A percentile compares a stretch with the other conserved stretches of the same genome.
These are phyloP conservation scores for Copromyces sp. DNA, from an alignment of 495 filamentous ascomycete genomes.

Conservation along the genomic window DNA sequence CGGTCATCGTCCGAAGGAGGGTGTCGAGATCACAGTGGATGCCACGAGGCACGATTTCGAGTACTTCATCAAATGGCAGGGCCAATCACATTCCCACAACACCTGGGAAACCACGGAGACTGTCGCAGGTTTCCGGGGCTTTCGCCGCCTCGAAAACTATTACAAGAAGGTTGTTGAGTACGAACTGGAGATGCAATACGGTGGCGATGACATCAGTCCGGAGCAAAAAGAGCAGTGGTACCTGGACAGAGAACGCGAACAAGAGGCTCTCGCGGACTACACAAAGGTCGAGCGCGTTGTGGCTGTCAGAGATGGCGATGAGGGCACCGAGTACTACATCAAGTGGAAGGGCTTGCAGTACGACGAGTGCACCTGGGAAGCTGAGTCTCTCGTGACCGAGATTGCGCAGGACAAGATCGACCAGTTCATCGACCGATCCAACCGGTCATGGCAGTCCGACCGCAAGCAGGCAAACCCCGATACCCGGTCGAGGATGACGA, in stretches of 20 bases:
- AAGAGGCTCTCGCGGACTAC: constrained; percentile 75
- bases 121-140: constrained; percentile 53
- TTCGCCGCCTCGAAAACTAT: constrained; percentile 87
- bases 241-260: constrained; percentile 76
- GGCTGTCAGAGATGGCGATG: constrained; percentile 61
- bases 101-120: constrained; percentile 79
- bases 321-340: constrained; percentile 73
- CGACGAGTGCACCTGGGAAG: constrained; percentile 90
- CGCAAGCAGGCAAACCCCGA: constrained; percentile 58
- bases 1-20: constrained; percentile 71
- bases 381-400: constrained; percentile 57
- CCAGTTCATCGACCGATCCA: constrained; percentile 72
- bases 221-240: constrained; percentile 89
- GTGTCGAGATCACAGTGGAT: constrained; percentile 45
- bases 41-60: constrained; percentile 72
- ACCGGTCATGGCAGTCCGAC: constrained; percentile 66
- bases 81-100: constrained; percentile 85
- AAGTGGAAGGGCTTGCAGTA: constrained; percentile 91
- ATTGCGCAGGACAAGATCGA: constrained; percentile 83
- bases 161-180: constrained; percentile 68
- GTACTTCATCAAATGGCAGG: constrained; percentile 97
- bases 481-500: constrained; percentile 65
- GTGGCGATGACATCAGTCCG: constrained; percentile 57
- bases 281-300: constrained; percentile 90
- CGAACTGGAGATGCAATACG: constrained; percentile 58